Evolutionary conservation across 495 filamentous ascomycete genomes (phyloP), one percentile per base, ranked within the genome.

Genomic region (Umbilicaria muhlenbergii): DNA sequence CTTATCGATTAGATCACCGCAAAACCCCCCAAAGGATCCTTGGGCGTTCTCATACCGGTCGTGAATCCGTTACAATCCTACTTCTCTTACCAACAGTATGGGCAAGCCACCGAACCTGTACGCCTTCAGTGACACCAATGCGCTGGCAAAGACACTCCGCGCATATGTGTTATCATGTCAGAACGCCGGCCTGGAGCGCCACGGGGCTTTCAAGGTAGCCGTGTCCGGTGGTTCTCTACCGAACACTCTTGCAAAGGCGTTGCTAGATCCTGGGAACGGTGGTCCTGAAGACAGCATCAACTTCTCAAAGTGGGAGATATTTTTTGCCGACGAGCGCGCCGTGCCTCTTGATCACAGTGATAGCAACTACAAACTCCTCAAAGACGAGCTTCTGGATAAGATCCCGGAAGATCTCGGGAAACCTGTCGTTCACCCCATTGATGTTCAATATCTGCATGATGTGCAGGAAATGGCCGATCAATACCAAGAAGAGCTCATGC

Each of bases 221-320:
- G 81, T 98, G 36, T 96, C 91, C 2, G 91, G 92, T 51, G 92
- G 91, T 38, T 96, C 92, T 12, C 77, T 98, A 6, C 91, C 91
- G 17, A 75, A 79, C 44, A 83, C 80, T 19, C 83, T 98, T 17
- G 86, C 86, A 15, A 71, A 72, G 48, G 83, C 86, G 2, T 77
- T 98, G 10, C 74, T 96, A 3, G 59, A 77, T 1, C 62, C 68
- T 0, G 62, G 75, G 14, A 65, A 71, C 45, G 75, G 70, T 32
- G 58, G 59, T 32, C 58, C 65, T 11, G 77, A 79, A 19, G 78
- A 85, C 46, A 67, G 63, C 7, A 61, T 86, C 43, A 67, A 78
- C 50, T 95, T 89, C 69, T 67, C 69, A 56, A 86, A 83, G 56
- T 98, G 91, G 91, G 81, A 96, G 52, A 82, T 98, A 57, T 98